phyloP scores from a whole-genome alignment of 1,139 yeast species.

The Pichiaceae sp. region DNA sequence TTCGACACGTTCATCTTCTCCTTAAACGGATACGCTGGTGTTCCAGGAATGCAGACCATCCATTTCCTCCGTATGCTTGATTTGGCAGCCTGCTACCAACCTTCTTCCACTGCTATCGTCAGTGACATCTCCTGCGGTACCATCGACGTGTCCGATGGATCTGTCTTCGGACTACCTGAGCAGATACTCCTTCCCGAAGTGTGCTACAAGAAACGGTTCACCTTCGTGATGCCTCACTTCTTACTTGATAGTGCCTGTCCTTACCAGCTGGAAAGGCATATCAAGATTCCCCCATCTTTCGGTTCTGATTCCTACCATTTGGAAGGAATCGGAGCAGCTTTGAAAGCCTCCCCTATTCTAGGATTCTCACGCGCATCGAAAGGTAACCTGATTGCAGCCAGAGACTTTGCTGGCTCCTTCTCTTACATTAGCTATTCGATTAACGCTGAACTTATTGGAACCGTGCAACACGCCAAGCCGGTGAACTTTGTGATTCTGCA shows the following conservation, averaged over 20 bases:
- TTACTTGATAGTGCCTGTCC: slow-evolving; percentile 51
- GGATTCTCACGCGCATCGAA: slow-evolving; percentile 32
- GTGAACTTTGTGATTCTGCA: neutral
- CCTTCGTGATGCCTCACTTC: slow-evolving; percentile 52
- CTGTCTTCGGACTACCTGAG: slow-evolving; percentile 2
- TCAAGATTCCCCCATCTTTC: slow-evolving; percentile 53
- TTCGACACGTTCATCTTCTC: slow-evolving; percentile 54
- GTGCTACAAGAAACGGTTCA: slow-evolving; percentile 27
- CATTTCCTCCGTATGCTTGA: slow-evolving; percentile 32
- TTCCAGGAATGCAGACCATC: slow-evolving; percentile 15
- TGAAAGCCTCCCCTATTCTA: slow-evolving; percentile 17
- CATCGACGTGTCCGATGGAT: slow-evolving; percentile 3
- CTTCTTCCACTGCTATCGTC: neutral
- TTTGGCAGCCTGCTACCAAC: slow-evolving; percentile 32
- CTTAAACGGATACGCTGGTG: slow-evolving; percentile 36
- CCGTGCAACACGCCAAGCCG: slow-evolving; percentile 1
- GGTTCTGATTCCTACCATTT: slow-evolving; percentile 36
- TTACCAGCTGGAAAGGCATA: slow-evolving; percentile 42
- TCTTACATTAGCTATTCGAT: slow-evolving; percentile 17
- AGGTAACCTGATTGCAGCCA: slow-evolving; percentile 26
- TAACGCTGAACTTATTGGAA: slow-evolving; percentile 17
- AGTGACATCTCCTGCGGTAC: neutral
- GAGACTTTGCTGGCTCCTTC: slow-evolving; percentile 19
- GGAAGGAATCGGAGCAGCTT: slow-evolving; percentile 9
- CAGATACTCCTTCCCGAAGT: slow-evolving; percentile 3